Conservation (phyloP, 306 rosid genomes). For the Canavalia gladiata region DNA sequence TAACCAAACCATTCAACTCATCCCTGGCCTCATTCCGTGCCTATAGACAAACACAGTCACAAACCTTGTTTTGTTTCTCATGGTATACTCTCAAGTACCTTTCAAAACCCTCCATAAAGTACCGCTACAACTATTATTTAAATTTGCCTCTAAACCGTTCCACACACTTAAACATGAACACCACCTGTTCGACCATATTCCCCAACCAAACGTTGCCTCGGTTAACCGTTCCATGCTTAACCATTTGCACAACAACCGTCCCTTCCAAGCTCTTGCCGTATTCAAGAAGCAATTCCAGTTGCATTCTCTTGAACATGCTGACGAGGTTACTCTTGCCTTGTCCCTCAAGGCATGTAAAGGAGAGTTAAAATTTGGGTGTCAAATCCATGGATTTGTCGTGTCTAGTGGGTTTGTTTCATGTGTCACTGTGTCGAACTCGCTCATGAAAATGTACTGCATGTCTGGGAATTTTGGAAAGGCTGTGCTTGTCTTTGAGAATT, state of each 20-base stretch:
- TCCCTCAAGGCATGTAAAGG: conserved; percentile 85
- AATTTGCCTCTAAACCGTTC: background rate
- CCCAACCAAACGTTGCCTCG: conserved; percentile 55
- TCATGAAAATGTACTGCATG: conserved; percentile 85
- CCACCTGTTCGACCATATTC: conserved; percentile 63
- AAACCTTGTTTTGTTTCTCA: conserved; percentile 39
- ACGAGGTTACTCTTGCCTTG: conserved; percentile 65
- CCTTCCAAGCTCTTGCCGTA: conserved; percentile 60
- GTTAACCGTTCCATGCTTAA: conserved; percentile 61
- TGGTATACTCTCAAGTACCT: conserved; percentile 55
- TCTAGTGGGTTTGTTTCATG: conserved; percentile 61
- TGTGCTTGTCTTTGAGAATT: conserved; percentile 62
- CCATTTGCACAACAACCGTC: conserved; percentile 58
- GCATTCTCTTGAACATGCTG: conserved; percentile 46
- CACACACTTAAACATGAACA: conserved; percentile 54
- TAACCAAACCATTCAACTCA: too few species aligned
- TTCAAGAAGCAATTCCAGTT: conserved; percentile 57
- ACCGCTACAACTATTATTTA: conserved; percentile 26
- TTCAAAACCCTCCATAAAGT: conserved; percentile 24
- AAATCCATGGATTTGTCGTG: conserved; percentile 66
- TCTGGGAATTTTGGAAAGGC: conserved; percentile 62
- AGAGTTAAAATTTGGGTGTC: conserved; percentile 60
- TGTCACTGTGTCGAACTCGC: conserved; percentile 68
- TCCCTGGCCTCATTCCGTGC: too few species aligned
- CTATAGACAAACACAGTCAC: too few species aligned